Conservation (phyloP, 140 eudicot species). For the Bidens hawaiensis region DNA sequence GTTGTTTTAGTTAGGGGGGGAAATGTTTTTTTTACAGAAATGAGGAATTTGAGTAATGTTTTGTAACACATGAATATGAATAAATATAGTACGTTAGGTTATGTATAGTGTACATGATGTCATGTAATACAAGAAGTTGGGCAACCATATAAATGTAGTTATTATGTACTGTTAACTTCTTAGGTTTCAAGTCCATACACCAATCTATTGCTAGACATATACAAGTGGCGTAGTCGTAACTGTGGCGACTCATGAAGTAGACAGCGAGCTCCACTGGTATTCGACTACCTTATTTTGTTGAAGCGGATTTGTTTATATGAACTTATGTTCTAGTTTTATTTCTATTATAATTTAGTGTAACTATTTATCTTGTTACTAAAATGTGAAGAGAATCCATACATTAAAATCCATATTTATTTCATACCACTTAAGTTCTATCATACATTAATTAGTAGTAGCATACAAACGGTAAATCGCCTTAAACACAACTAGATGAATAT, state of each 20-base stretch:
- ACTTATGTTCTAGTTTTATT: no score
- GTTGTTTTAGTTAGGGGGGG: slow-evolving; percentile 40
- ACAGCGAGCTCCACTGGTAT: no score
- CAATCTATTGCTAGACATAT: no score
- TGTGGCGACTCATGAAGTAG: no score
- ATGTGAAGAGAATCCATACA: no score
- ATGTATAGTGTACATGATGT: slow-evolving; percentile 34
- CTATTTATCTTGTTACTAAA: no score
- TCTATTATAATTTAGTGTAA: no score
- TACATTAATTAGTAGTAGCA: background rate
- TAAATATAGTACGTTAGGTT: slow-evolving; percentile 21
- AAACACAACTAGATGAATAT: background rate
- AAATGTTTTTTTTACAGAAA: slow-evolving; percentile 7
- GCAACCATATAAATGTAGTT: slow-evolving; percentile 1
- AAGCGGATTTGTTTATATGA: no score
- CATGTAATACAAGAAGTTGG: slow-evolving; percentile 17
- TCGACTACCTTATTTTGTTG: no score
- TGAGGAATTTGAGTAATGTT: slow-evolving; percentile 5
- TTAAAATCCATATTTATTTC: no score
- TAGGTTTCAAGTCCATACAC: background rate
- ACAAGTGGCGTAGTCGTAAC: no score
- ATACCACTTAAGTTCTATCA: background rate
- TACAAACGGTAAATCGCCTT: no score
- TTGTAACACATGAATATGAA: slow-evolving; percentile 11
- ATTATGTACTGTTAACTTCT: background rate